Conservation (phyloP, 345 rosid genomes). For the Eucalyptus marginata region DNA sequence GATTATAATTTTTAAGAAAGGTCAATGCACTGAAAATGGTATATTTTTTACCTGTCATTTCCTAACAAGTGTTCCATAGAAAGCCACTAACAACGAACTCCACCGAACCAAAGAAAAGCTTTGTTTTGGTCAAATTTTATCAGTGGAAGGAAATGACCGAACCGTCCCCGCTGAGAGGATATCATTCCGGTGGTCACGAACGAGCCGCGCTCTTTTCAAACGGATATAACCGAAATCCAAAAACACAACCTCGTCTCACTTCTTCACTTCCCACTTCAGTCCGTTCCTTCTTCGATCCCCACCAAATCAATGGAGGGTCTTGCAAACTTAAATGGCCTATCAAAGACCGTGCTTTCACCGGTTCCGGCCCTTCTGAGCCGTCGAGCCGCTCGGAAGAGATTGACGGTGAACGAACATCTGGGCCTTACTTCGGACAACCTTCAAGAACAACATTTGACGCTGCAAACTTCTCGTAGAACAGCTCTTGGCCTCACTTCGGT, state of each 20-base stretch:
- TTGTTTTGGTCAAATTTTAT: not conserved
- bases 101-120: not conserved
- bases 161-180: constrained; percentile 19
- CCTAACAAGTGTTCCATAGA: not conserved
- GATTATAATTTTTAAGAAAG: not conserved
- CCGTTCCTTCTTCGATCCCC: not conserved
- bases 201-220: not conserved
- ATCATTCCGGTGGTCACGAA: constrained; percentile 23
- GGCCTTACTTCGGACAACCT: not conserved
- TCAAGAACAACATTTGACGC: constrained; percentile 8
- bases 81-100: not conserved
- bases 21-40: not conserved
- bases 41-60: not conserved
- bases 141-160: constrained; percentile 1
- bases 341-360: constrained; percentile 6
- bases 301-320: constrained; percentile 24
- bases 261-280: not conserved
- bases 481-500: constrained; percentile 44
- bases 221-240: not conserved
- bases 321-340: constrained; percentile 25
- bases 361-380: constrained; percentile 3
- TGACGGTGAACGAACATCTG: not conserved
- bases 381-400: constrained; percentile 1
- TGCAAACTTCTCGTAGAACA: constrained; percentile 42
- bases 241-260: not conserved